Evolutionary conservation across 1,139 yeast species (phyloP), one percentile per base, ranked within the genome.

Genomic region (Geotrichum australiense): DNA sequence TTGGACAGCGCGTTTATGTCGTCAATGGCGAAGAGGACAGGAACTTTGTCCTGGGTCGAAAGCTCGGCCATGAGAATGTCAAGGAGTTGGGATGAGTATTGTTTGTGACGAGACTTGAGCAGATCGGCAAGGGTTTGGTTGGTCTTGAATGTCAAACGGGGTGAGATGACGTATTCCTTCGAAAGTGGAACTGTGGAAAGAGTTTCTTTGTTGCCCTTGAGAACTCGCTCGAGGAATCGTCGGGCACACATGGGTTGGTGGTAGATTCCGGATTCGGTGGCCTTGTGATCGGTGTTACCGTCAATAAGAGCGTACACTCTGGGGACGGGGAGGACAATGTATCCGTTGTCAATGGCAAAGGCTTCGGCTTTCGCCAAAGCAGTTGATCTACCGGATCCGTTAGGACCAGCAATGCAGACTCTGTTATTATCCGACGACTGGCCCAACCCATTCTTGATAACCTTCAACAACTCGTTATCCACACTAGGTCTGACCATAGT

Each of bases 231-330:
- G 50, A 84, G 61, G 63, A 84, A 71, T 45, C 72, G 69, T 54
- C 77, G 77, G 45, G 83, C 68, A 54, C 71, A 74, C 93, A 82
- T 82, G 44, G 94, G 95, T 61, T 87, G 96, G 42, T 77, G 80
- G 59, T 78, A 85, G 40, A 67, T 57, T 21, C 66, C 64, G 24
- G 70, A 55, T 27, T 26, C 32, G 20, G 15, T 35, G 25, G n/a
- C 33, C 23, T 27, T 36, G 58, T 82, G 81, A 59, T 84, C 94
- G 46, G 69, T 73, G 26, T 83, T 66, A 42, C 96, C 97, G 52
- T 84, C 76, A 18, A 78, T 68, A 19, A 86, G 67, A 26, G 68
- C 63, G 36, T 71, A 74, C 1, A 87, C 79, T 48, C 78, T 67
- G 22, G 86, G 76, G 21, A 89, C 63, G 47, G 85, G 86, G 38